Evolutionary conservation across 2,329 filamentous ascomycete genomes (phyloP), one percentile per base, ranked within the genome.

Genomic region (Camptophora hylomeconis): DNA sequence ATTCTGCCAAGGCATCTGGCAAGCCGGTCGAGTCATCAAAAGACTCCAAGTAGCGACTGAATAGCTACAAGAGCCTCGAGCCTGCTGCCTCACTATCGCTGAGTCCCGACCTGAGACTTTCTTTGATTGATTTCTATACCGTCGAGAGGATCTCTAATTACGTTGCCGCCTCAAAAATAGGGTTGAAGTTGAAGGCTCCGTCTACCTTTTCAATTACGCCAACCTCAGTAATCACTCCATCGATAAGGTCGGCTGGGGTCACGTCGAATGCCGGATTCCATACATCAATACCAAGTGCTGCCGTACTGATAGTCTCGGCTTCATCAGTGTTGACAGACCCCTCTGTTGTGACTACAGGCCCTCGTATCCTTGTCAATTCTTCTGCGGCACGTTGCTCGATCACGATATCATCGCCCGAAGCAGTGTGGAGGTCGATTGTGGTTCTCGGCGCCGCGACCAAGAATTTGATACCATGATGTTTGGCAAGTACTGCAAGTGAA

Each of bases 231-330:
- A 95, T 81, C 33, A 98, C 79, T 2, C 80, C 84, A 54, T 98
- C 89, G 40, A 98, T 94, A 30, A 94, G 60, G 38, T 73, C 72
- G 20, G 80, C 73, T 0, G 89, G 87, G 7, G 89, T 98, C 18
- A 98, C 81, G 49, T 98, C 89, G 50, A 98, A 98, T 0, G 84
- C 80, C 17, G 89, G 89, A 52, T 98, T 98, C 86, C 89, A 98
- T 6, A 95, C 84, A 21, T 69, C 63, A 38, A 95, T 84, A 2
- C 73, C 72, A 48, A 68, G 61, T 4, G 74, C 71, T 17, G 87
- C 87, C 28, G 82, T 87, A 22, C 80, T 82, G 17, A 95, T 72
- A 8, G 77, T 72, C 32, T 76, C 77, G 11, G 74, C 73, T 26
- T 56, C 63, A 13, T 72, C 56, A 41, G 83, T 72, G n/a, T 36